phyloP scores from a whole-genome alignment of 1,284 basidiomycete species.

The Boletus smithii region DNA sequence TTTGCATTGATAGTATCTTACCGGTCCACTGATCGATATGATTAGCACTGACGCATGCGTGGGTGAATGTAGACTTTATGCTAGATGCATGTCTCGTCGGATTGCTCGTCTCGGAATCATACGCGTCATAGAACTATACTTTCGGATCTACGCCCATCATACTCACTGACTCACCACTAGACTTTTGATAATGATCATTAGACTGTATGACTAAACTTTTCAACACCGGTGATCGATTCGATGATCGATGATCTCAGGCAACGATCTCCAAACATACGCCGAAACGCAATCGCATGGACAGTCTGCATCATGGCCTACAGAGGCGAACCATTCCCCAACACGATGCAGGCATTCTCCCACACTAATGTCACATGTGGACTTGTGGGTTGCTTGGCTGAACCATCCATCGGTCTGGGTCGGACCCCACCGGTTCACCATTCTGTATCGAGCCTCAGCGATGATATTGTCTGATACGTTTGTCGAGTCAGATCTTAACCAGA shows the following conservation, averaged over 20 bases:
- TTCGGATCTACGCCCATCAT: neutral
- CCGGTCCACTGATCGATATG: constrained; percentile 3
- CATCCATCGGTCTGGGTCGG: neutral
- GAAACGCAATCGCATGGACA: neutral
- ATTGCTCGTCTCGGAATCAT: constrained; percentile 71
- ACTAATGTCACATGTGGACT: constrained; percentile 13
- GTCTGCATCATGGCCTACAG: too few species aligned
- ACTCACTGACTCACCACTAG: constrained; percentile 1
- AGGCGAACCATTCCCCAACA: neutral
- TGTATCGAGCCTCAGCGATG: neutral
- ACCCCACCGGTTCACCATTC: neutral
- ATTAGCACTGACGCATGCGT: constrained; percentile 55
- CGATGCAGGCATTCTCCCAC: constrained; percentile 13
- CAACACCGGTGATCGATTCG: neutral
- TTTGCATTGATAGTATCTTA: neutral
- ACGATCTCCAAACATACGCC: neutral
- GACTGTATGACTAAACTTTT: too few species aligned
- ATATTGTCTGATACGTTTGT: neutral
- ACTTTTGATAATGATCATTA: neutral
- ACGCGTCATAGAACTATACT: constrained; percentile 29
- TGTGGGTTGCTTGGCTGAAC: neutral
- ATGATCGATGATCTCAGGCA: neutral
- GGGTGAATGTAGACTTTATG: constrained; percentile 95
- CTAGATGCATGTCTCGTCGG: constrained; percentile 90
- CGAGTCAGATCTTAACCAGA: neutral